Evolutionary conservation across 2,329 filamentous ascomycete genomes (phyloP).

Genomic region (Chrysoporthe cubensis): DNA sequence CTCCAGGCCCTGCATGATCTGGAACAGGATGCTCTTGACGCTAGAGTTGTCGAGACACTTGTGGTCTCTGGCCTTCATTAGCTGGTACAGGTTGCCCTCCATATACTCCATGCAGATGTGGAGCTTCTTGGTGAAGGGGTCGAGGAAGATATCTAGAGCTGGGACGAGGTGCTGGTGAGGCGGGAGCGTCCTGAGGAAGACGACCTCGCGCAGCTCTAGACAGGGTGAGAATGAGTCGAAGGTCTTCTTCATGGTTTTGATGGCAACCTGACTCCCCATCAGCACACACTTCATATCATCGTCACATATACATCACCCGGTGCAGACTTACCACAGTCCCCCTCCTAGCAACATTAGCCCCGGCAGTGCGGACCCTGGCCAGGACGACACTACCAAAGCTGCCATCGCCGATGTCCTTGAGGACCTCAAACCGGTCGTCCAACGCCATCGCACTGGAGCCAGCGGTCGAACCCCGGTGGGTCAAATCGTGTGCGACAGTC

Average conservation of each 20-base stretch:
- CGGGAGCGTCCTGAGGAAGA: conserved; percentile 90
- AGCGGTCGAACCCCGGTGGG: conserved; percentile 68
- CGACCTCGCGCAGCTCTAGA: conserved; percentile 92
- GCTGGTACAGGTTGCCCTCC: conserved; percentile 97
- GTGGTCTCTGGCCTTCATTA: conserved; percentile 98
- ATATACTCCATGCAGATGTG: conserved; percentile 99
- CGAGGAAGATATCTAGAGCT: conserved; percentile 95
- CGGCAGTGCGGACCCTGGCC: conserved; percentile 87
- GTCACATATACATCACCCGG: conserved; percentile 5
- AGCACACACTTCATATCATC: conserved; percentile 11
- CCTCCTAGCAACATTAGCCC: conserved; percentile 83
- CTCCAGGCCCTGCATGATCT: conserved; percentile 94
- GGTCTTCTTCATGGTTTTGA: conserved; percentile 99
- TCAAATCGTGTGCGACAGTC: conserved; percentile 76
- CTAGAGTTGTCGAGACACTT: conserved; percentile 87
- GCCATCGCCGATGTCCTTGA: conserved; percentile 98
- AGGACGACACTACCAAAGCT: conserved; percentile 97
- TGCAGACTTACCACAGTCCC: conserved; percentile 80
- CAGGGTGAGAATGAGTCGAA: conserved; percentile 92
- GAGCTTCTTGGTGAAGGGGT: conserved; percentile 92
- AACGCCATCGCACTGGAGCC: conserved; percentile 61
- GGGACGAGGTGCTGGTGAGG: conserved; percentile 92
- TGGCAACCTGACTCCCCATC: conserved; percentile 72
- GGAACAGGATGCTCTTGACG: conserved; percentile 96
- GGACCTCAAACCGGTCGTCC: conserved; percentile 92